Evolutionary conservation across 2,329 filamentous ascomycete genomes (phyloP), one percentile per base, ranked within the genome.

Genomic region (Fusarium clavum): DNA sequence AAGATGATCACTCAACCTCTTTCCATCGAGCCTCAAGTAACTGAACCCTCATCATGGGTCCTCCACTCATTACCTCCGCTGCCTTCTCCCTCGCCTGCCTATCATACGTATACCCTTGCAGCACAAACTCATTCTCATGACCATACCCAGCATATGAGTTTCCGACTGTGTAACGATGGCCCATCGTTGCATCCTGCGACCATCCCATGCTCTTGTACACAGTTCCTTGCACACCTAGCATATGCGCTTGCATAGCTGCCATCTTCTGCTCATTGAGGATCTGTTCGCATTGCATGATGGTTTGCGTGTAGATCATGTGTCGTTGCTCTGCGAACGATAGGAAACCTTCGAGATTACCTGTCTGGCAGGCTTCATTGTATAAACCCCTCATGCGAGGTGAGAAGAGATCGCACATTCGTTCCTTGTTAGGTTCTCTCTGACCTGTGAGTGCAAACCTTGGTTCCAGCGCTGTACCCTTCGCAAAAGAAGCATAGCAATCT

Each of bases 371-470:
- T 25, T 77, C 69, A 2, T 57, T 60, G 64, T 80, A 81, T 0
- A 80, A 51, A 1, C 62, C 49, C 9, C 81, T 77, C 76, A 82
- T 81, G 13, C 79, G 79, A 25, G 75, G 71, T 8, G 78, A 80
- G 60, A 79, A 82, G 45, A 81, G 64, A 47, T 81, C 79, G 65
- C 81, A 82, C 73, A 81, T 78, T 5, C 69, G 64, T 38, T 61
- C 32, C 0, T 55, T 61, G 61, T 58, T 43, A 1, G 72, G 46
- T 1, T 75, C 64, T 3, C 60, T 34, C 4, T 60, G 51, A 8
- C 77, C 75, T 3, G 67, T 69, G 18, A 81, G 65, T 3, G 69
- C 67, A 73, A 81, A 81, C 3, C 65, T 57, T 27, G 64, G 32
- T 12, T 78, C 79, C 0, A 81, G 63, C 1, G 64, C 44, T 0